Percentiles rank a stretch among this genome's conserved stretches.
Conservation (phyloP, 73 alveolate species). For the Symbiodinium pilosum region DNA sequence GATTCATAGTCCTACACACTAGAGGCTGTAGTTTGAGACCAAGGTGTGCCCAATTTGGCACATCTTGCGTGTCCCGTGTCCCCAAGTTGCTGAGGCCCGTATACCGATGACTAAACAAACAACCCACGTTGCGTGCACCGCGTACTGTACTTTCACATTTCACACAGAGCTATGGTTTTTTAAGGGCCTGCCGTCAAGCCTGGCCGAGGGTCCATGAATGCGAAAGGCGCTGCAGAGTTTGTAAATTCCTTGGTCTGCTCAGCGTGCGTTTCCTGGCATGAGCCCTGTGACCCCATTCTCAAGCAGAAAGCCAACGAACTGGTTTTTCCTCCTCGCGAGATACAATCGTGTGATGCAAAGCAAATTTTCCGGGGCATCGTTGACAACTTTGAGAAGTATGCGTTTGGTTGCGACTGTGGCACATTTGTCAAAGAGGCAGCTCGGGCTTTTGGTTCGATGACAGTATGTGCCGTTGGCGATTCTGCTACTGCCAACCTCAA, state of each 20-base stretch:
- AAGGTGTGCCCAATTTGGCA: no score
- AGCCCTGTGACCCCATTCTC: background rate
- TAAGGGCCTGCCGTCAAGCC: background rate
- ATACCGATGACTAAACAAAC: no score
- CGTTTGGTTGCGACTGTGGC: background rate
- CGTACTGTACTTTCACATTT: background rate
- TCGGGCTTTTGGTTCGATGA: background rate
- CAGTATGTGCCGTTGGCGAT: background rate
- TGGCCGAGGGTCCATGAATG: background rate
- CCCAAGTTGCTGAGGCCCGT: no score
- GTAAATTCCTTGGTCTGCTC: background rate
- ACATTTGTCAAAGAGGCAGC: background rate
- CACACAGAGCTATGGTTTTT: background rate
- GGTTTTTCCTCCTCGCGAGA: conserved; percentile 31
- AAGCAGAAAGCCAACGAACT: background rate
- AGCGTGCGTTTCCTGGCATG: background rate
- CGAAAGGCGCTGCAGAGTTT: background rate
- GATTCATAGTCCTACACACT: no score
- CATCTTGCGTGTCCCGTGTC: no score
- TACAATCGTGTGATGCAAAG: background rate
- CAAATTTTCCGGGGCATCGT: background rate
- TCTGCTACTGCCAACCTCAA: background rate
- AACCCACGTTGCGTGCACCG: no score
- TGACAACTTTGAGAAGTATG: background rate
- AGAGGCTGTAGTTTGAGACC: no score